Base-by-base conservation (phyloP, 768 basidiomycete genomes). In the Phanerodontia chrysosporium region DNA sequence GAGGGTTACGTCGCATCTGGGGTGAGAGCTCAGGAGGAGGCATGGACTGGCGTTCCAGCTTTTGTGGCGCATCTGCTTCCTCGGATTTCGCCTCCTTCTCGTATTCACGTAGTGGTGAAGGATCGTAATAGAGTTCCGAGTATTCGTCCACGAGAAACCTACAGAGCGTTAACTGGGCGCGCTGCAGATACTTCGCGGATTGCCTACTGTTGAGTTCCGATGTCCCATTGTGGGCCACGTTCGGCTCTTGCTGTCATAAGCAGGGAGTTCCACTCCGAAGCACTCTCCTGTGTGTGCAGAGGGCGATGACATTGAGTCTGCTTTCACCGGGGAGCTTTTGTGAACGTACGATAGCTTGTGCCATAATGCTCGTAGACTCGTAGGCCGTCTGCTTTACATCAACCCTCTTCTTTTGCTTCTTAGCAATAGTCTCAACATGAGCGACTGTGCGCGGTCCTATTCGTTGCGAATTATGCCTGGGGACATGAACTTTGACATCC, bases 191-290 rank as follows among this genome's bases (percentile, higher is more conserved):
- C 13, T 35, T 13, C 16, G 30, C 13, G 12, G 5, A 27, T 25
- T 49, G 79, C 88, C 64, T 64, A 92, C 91, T 89, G 86, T 69
- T 93, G 90, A 14, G 91, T 91, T 18, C 89, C 89, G 39, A 92
- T 78, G 69, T 93, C 91, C 90, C 90, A 93, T 66, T 92, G 90
- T 3, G 91, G 91, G 0, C 91, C 91, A 60, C 91, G 78, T 59
- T 88, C 84, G 8, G 90, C 91, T 36, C 91, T 82, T 2, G 91
- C 91, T 27, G 85, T 87, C 60, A 84, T 80, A 48, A 93, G 76
- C 55, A 91, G 65, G 0, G 90, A 92, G 64, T 93, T 93, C 91
- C 91, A 92, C 63, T 91, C 88, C 10, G 89, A 90, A 10, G 91
- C 89, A 66, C 83, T 85, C 70, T 92, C 90, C 81, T 82, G 51